phyloP scores from a whole-genome alignment of 176 grass and related monocot genomes.

The Eleusine indica region DNA sequence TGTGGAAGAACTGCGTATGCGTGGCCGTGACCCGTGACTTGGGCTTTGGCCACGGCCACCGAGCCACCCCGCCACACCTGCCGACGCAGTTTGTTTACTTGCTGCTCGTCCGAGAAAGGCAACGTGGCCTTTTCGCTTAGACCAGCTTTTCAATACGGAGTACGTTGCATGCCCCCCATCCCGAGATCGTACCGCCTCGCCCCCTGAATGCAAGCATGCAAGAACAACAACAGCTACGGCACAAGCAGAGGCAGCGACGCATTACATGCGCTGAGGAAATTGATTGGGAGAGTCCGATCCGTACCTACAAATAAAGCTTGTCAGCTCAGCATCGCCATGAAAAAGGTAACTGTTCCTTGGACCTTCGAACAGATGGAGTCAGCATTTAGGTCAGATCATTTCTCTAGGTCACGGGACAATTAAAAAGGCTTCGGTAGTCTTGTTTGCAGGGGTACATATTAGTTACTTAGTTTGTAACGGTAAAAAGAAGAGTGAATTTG shows the following conservation, averaged over 20 bases:
- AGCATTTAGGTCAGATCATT: not conserved
- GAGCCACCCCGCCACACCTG: not conserved
- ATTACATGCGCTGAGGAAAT: not conserved
- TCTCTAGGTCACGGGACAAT: not conserved
- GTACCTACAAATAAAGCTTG: not conserved
- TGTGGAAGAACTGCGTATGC: not conserved
- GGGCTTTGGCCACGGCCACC: not conserved
- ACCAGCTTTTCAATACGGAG: constrained; percentile 26
- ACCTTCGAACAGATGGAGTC: not conserved
- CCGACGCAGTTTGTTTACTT: constrained; percentile 35
- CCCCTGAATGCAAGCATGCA: constrained; percentile 40
- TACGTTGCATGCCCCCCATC: constrained; percentile 44
- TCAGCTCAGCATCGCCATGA: not conserved
- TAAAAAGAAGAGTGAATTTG: not conserved
- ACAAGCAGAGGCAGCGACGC: constrained; percentile 32
- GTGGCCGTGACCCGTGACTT: not conserved
- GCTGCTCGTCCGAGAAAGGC: constrained; percentile 40
- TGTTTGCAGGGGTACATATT: not conserved
- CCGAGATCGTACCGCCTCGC: not conserved
- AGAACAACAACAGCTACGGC: constrained; percentile 43
- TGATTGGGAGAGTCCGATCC: not conserved
- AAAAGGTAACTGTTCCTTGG: not conserved
- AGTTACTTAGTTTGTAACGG: not conserved
- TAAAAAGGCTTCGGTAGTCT: not conserved
- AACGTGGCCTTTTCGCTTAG: not conserved